phyloP scores from a whole-genome alignment of 1,284 basidiomycete genomes.

The Somion occarium region DNA sequence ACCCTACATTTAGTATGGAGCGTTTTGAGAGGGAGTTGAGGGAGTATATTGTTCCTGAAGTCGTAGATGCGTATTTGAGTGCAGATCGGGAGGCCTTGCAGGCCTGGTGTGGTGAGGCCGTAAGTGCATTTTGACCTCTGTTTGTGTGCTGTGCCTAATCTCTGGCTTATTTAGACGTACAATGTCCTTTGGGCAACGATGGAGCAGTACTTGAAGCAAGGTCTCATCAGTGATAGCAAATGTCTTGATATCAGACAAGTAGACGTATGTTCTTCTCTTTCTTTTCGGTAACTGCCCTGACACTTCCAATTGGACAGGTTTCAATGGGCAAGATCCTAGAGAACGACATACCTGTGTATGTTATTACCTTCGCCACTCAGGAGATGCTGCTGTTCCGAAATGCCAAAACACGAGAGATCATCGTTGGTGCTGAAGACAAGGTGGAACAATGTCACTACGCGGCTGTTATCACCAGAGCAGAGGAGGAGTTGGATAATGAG shows the following conservation, averaged over 20 bases:
- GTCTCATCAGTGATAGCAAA: slow-evolving; percentile 86
- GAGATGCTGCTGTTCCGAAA: slow-evolving; percentile 93
- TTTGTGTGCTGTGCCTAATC: not conserved
- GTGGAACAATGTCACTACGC: slow-evolving; percentile 95
- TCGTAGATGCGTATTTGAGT: slow-evolving; percentile 92
- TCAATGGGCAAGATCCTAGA: slow-evolving; percentile 85
- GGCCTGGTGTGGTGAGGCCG: slow-evolving; percentile 95
- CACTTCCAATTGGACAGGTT: slow-evolving; percentile 38
- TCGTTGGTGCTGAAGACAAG: slow-evolving; percentile 82
- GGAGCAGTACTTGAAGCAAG: slow-evolving; percentile 90
- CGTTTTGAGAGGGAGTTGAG: slow-evolving; percentile 86
- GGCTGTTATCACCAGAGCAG: slow-evolving; percentile 85
- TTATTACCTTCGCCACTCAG: slow-evolving; percentile 93
- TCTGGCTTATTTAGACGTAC: slow-evolving; percentile 60
- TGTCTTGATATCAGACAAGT: slow-evolving; percentile 94
- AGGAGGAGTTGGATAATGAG: slow-evolving; percentile 85
- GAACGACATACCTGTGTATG: slow-evolving; percentile 86
- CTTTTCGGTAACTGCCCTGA: not conserved
- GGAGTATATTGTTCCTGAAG: slow-evolving; percentile 97
- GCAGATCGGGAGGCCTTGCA: slow-evolving; percentile 84
- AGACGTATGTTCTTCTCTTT: slow-evolving; percentile 56
- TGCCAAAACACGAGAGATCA: slow-evolving; percentile 80
- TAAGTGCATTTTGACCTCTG: slow-evolving; percentile 37
- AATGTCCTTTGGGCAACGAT: slow-evolving; percentile 98
- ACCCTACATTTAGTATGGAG: slow-evolving; percentile 86